A percentile compares a stretch with the other conserved stretches of the same genome.
These are phyloP conservation scores for Lumnitzera racemosa DNA, from an alignment of 345 rosid species.

Conservation along the genomic window DNA sequence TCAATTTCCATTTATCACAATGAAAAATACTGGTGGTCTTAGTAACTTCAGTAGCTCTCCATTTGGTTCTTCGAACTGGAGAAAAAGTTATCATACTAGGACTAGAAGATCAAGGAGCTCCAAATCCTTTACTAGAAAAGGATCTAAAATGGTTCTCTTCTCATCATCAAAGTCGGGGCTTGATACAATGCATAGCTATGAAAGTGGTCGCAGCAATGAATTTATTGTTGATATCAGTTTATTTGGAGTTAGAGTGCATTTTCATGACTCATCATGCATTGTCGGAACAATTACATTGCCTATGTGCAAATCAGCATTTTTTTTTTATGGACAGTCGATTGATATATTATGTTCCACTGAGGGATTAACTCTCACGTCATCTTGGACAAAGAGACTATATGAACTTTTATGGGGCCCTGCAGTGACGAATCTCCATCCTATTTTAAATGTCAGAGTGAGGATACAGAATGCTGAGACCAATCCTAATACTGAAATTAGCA, in stretches of 20 bases:
- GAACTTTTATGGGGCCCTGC: slow-evolving; percentile 71
- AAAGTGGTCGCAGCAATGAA: slow-evolving; percentile 22
- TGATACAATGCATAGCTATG: slow-evolving; percentile 19
- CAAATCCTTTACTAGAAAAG: slow-evolving; percentile 23
- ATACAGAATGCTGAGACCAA: slow-evolving; percentile 31
- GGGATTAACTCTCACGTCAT: slow-evolving; percentile 59
- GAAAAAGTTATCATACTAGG: slow-evolving; percentile 33
- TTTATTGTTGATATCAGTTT: slow-evolving; percentile 40
- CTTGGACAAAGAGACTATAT: slow-evolving; percentile 47
- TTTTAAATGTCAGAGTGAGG: slow-evolving; percentile 62
- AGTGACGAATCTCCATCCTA: slow-evolving; percentile 38
- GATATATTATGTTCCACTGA: slow-evolving; percentile 64
- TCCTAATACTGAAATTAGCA: slow-evolving; percentile 66
- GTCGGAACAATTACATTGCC: slow-evolving; percentile 61
- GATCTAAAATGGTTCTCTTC: slow-evolving; percentile 12
- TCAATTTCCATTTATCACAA: slow-evolving; percentile 59
- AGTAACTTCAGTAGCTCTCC: slow-evolving; percentile 48
- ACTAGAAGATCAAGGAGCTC: slow-evolving; percentile 28
- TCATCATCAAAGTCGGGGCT: slow-evolving; percentile 16
- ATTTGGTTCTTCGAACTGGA: slow-evolving; percentile 47
- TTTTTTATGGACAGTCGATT: slow-evolving; percentile 32
- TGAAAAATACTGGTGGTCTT: slow-evolving; percentile 40
- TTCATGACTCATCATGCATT: slow-evolving; percentile 73
- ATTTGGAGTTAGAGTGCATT: slow-evolving; percentile 49
- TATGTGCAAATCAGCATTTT: slow-evolving; percentile 33